These are phyloP conservation scores for Cercophora samala DNA, from an alignment of 495 filamentous ascomycete genomes.

Conservation along the genomic window DNA sequence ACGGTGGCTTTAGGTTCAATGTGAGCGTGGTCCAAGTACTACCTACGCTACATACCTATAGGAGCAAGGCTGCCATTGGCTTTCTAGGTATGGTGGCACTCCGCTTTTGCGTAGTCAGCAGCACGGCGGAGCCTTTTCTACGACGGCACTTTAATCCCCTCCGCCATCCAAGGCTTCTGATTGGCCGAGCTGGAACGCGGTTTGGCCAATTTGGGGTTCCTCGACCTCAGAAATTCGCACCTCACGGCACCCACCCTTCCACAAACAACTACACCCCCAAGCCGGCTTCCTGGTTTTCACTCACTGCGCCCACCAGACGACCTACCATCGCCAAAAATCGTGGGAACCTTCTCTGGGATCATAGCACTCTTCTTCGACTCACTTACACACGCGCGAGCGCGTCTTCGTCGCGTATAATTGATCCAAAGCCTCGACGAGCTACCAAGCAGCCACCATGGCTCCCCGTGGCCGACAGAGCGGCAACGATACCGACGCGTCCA, in stretches of 20 bases:
- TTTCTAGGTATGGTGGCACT: no score
- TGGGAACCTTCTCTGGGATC: neutral
- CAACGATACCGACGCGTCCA: conserved; percentile 53
- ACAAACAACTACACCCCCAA: conserved; percentile 24
- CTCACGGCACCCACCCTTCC: conserved; percentile 31
- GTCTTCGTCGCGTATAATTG: conserved; percentile 44
- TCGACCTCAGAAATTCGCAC: conserved; percentile 36
- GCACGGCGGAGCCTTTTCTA: neutral
- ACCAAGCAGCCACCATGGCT: conserved; percentile 51
- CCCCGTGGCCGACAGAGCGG: conserved; percentile 50
- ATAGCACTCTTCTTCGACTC: conserved; percentile 5
- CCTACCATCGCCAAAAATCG: conserved; percentile 26
- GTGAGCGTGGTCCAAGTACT: no score
- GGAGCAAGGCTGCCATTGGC: neutral
- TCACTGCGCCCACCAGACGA: conserved; percentile 24
- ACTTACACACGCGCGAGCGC: conserved; percentile 23
- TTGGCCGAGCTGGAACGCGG: conserved; percentile 33
- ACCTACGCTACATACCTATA: no score
- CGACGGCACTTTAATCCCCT: conserved; percentile 22
- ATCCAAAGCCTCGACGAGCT: conserved; percentile 24
- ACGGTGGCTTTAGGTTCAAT: neutral
- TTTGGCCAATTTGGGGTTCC: conserved; percentile 33
- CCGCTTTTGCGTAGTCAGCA: neutral
- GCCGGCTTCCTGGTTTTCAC: conserved; percentile 10
- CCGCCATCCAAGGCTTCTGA: conserved; percentile 24